Evolutionary conservation across 2,329 filamentous ascomycete genomes (phyloP), one percentile per base, ranked within the genome.

Genomic region (Verticillium albo-atrum): DNA sequence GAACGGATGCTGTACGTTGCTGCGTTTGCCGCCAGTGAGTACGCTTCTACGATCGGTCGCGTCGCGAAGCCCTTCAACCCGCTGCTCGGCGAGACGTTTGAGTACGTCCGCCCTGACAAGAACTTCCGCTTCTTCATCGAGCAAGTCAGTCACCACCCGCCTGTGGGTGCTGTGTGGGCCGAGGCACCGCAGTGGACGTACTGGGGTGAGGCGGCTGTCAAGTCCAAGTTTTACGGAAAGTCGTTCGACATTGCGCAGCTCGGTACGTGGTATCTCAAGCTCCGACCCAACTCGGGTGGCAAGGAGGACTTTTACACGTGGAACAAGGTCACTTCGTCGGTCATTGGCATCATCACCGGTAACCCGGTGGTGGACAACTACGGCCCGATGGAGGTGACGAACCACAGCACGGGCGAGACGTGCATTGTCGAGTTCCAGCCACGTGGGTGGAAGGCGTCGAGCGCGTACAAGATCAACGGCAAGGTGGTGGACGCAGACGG

Each of bases 1-100:
- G 95, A 99, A 73, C 89, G 95, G 52, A 83, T 99, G 72, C 86
- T 98, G 14, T 98, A 97, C 68, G 92, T 99, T 28, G 92, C 94
- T 42, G 93, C 93, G 0, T 99, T 98, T 73, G 95, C 95, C 15
- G 92, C 93, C 12, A 97, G 92, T 68, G 94, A 97, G 75, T 99
- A 98, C 72, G 94, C 95, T 10, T 97, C 93, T 1, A 98, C 94
- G 0, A 97, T 97, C 66, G 94, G 92, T 1, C 92, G 95, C 72
- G 93, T 99, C 17, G 95, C 95, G 20, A 99, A 99, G 72, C 95
- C 95, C 0, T 99, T 99, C 81, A 99, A 99, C 70, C 95, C 95
- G 15, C 84, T 99, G 5, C 81, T 99, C 0, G 95, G 94, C 54
- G 95, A 99, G 74, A 99, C 95, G 0, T 99, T 96, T 67, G 95